These are phyloP conservation scores for Chlorella sp. DNA, from an alignment of 139 green algal species.

Conservation along the genomic window DNA sequence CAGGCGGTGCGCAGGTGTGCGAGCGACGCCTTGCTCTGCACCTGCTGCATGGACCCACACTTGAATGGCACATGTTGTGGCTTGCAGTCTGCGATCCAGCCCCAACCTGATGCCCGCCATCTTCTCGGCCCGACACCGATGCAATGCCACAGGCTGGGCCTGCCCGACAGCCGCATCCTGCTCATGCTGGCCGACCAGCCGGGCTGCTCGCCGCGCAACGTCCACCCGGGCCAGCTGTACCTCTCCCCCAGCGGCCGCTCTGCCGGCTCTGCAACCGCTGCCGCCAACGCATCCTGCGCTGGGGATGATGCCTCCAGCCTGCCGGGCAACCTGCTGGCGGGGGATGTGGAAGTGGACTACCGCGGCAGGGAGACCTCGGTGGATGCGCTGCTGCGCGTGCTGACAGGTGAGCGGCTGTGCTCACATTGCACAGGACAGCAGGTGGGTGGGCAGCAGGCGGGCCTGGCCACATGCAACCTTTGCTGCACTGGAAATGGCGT, in stretches of 20 bases:
- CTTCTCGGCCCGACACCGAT: too few relatives aligned
- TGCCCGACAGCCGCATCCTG: constrained; percentile 95
- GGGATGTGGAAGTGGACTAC: constrained; percentile 93
- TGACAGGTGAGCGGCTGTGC: constrained; percentile 70
- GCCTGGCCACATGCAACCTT: too few relatives aligned
- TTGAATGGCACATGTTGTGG: too few relatives aligned
- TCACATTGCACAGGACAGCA: too few relatives aligned
- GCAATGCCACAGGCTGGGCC: constrained; percentile 77
- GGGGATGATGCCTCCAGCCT: constrained; percentile 41
- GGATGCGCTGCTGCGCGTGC: constrained; percentile 86
- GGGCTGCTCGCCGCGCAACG: constrained; percentile 91
- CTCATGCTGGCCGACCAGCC: constrained; percentile 94
- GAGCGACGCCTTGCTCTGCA: background rate
- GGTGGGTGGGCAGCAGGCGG: too few relatives aligned
- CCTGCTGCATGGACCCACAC: too few relatives aligned
- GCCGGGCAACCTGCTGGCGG: constrained; percentile 83
- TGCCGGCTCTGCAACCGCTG: background rate
- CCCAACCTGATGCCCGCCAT: too few relatives aligned
- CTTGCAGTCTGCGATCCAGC: too few relatives aligned
- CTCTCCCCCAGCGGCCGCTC: background rate
- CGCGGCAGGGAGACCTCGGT: constrained; percentile 90
- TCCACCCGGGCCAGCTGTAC: constrained; percentile 54
- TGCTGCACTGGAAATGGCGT: too few relatives aligned
- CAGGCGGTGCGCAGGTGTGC: constrained; percentile 68
- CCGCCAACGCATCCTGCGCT: constrained; percentile 47